Base-by-base conservation (phyloP, 495 filamentous ascomycete genomes). In the Xylaria curta region DNA sequence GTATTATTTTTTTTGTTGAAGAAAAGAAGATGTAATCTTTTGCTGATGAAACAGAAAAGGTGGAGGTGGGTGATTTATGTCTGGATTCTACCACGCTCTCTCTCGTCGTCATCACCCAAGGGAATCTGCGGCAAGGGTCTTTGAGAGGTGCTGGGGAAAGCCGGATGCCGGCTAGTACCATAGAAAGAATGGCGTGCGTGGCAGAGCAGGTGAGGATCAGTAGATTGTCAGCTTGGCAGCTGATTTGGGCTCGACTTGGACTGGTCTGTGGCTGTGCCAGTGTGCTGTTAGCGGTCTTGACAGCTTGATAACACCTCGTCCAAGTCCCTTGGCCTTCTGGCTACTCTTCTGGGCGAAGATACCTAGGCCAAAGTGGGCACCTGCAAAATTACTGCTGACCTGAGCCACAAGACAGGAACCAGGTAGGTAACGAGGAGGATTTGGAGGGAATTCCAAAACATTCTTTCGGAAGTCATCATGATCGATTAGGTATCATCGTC, bases 391-490 rank as follows among this genome's bases (percentile, higher is more conserved):
- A 40, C 51, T 53, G 49, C 49, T 53, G 49, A 53, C 49, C 13
- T 10, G 15, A 13, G 51, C 51, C 47, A 38, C 47, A 19, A n/a
- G 19, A 19, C 42, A 49, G 4, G 12, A 9, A 2, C 38, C 38
- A n/a, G n/a, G n/a, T 12, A 47, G 44, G 9, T 46, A 15, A 5
- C 42, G 19, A 49, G 46, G 17, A 17, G 46, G 46, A 49, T n/a
- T n/a, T 17, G 4, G 46, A 63, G 3, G 38, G 38, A 26, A 54
- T 67, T 67, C 65, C 65, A 67, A 67, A 67, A 67, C 33, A 21
- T 36, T 31, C n/a, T 9, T 21, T 13, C 62, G 42, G 62, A 33
- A 28, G 42, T 15, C 9, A 24, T 65, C 17, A n/a, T 53, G 63
- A 46, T 46, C 26, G 63, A 19, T 46, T 33, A n/a, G n/a, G n/a